These are phyloP conservation scores for Zea luxurians DNA, from an alignment of 176 grass and related monocot species.

Conservation along the genomic window DNA sequence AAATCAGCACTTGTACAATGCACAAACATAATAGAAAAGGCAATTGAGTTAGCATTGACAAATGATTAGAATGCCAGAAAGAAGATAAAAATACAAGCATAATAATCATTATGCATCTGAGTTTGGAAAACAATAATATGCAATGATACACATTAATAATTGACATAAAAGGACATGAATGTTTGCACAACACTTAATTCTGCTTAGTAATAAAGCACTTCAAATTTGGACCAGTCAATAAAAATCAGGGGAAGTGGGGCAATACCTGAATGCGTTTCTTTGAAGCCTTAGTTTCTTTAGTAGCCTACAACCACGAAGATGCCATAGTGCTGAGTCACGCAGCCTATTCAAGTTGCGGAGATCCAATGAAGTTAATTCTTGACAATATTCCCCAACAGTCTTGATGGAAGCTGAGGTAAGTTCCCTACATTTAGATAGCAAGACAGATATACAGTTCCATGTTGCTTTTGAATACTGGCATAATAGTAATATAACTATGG, in stretches of 20 bases:
- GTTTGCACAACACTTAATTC: background rate
- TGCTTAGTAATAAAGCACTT: background rate
- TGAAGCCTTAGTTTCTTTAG: constrained; percentile 63
- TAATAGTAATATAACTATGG: background rate
- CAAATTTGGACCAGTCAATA: background rate
- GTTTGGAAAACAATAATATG: background rate
- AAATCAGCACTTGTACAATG: constrained; percentile 13
- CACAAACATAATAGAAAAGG: background rate
- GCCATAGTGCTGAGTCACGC: constrained; percentile 46
- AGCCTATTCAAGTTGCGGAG: constrained; percentile 58
- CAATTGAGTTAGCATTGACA: background rate
- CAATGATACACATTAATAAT: background rate
- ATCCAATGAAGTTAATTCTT: constrained; percentile 57
- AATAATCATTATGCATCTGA: constrained; percentile 7
- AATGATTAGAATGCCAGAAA: background rate
- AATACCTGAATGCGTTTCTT: constrained; percentile 64
- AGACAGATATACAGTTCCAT: constrained; percentile 29
- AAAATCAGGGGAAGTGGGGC: background rate
- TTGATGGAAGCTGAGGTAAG: constrained; percentile 79
- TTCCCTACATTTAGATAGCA: constrained; percentile 55
- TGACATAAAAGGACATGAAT: background rate
- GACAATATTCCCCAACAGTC: constrained; percentile 60
- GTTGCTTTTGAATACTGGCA: constrained; percentile 1
- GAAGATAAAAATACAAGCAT: constrained; percentile 14
- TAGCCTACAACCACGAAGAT: constrained; percentile 58